phyloP scores from a whole-genome alignment of 768 basidiomycete species.

The Lactifluus subvellereus region DNA sequence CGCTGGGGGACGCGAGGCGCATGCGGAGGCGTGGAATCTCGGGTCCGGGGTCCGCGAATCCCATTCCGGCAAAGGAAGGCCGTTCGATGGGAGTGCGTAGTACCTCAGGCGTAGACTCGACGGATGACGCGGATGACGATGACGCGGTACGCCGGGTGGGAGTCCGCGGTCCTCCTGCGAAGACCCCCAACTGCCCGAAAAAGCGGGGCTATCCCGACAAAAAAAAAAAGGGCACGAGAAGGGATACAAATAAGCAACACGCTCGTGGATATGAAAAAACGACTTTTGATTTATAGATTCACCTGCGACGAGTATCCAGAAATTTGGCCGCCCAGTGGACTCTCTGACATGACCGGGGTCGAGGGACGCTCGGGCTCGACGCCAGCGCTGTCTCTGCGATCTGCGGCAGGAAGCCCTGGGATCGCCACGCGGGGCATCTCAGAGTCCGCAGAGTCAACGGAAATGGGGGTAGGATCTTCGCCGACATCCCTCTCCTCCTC shows the following conservation, averaged over 20 bases:
- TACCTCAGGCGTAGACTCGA: constrained; percentile 23
- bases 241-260: background rate
- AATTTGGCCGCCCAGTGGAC: constrained; percentile 27
- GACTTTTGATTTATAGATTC: background rate
- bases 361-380: constrained; percentile 38
- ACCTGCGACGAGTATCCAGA: constrained; percentile 29
- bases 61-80: constrained; percentile 20
- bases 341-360: constrained; percentile 34
- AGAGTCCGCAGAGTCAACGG: background rate
- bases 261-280: background rate
- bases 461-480: constrained; percentile 1
- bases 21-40: constrained; percentile 14
- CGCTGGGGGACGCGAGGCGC: constrained; percentile 10
- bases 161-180: constrained; percentile 27
- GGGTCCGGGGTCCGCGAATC: constrained; percentile 22
- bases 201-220: background rate
- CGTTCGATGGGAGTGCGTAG: constrained; percentile 23
- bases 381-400: constrained; percentile 30
- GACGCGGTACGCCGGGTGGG: constrained; percentile 28
- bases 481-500: constrained; percentile 26
- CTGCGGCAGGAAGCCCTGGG: constrained; percentile 20
- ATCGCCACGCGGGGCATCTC: background rate
- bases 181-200: constrained; percentile 2
- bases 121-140: constrained; percentile 18
- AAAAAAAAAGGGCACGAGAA: background rate